Percentiles rank a stretch among this genome's conserved stretches.
Evolutionary conservation across 306 rosid species (phyloP).

Genomic region (Herpetospermum pedunculosum): DNA sequence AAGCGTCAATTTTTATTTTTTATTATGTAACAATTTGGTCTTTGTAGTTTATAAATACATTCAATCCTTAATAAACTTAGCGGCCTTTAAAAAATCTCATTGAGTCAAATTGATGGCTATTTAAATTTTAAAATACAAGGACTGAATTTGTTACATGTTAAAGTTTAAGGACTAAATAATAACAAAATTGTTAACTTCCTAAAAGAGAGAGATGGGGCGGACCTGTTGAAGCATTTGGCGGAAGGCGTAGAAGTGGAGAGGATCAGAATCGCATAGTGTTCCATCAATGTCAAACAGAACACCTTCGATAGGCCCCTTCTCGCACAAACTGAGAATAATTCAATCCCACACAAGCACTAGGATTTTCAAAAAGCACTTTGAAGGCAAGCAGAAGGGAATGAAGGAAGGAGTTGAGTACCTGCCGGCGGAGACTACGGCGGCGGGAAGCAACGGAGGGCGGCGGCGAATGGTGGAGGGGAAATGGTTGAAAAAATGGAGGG

Average conservation of each 20-base stretch:
- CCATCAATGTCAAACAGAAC: slow-evolving; percentile 45
- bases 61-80: no score
- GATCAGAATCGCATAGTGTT: slow-evolving; percentile 37
- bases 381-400: neutral
- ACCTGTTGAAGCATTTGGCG: slow-evolving; percentile 36
- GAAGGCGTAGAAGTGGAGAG: slow-evolving; percentile 28
- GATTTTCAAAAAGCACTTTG: no score
- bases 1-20: no score
- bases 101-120: no score
- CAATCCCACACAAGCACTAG: neutral
- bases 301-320: slow-evolving; percentile 23
- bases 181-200: no score
- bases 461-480: neutral
- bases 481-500: neutral
- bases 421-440: neutral
- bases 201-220: rapidly evolving
- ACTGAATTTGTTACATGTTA: no score
- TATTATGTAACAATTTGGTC: no score
- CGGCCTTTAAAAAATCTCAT: no score
- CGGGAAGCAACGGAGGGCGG: neutral
- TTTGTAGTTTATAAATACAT: no score
- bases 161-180: no score
- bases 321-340: neutral
- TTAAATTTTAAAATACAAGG: no score
- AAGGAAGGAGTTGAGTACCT: neutral